A percentile compares a stretch with the other conserved stretches of the same genome.
These are phyloP conservation scores for Metschnikowia cubensis DNA, from an alignment of 805 yeast genomes.

Conservation along the genomic window DNA sequence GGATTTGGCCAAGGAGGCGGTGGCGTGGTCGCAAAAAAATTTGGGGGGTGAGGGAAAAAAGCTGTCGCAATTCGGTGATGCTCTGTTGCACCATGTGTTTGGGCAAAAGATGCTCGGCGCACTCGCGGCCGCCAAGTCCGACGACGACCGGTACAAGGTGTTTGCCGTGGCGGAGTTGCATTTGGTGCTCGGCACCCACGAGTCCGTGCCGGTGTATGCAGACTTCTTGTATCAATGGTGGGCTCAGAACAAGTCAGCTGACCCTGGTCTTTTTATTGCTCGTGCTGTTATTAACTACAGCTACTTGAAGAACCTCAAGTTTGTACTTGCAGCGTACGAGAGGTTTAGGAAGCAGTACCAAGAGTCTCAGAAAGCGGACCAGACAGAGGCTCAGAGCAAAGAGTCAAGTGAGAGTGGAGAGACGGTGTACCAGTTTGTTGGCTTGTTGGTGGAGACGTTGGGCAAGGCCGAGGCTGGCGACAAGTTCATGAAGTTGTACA, in stretches of 20 bases:
- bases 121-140: slow-evolving; percentile 18
- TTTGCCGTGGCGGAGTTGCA: slow-evolving; percentile 71
- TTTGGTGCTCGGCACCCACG: slow-evolving; percentile 61
- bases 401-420: no score
- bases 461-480: slow-evolving; percentile 46
- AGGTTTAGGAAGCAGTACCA: slow-evolving; percentile 19
- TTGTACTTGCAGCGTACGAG: slow-evolving; percentile 39
- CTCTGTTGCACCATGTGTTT: slow-evolving; percentile 66
- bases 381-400: no score
- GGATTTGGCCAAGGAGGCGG: slow-evolving; percentile 61
- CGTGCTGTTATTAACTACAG: slow-evolving; percentile 77
- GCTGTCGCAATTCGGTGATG: slow-evolving; percentile 60
- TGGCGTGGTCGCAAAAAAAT: slow-evolving; percentile 58
- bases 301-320: slow-evolving; percentile 60
- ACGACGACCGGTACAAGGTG: slow-evolving; percentile 33
- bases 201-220: slow-evolving; percentile 38
- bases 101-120: slow-evolving; percentile 59
- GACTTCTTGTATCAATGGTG: slow-evolving; percentile 47
- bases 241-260: slow-evolving; percentile 18
- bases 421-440: slow-evolving; percentile 59
- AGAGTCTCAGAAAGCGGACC: no score
- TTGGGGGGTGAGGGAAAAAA: neutral
- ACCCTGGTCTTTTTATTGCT: slow-evolving; percentile 31
- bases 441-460: slow-evolving; percentile 58
- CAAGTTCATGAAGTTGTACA: slow-evolving; percentile 50